These are phyloP conservation scores for Geoglossum cookeanum DNA, from an alignment of 2,329 filamentous ascomycete species.

Conservation along the genomic window DNA sequence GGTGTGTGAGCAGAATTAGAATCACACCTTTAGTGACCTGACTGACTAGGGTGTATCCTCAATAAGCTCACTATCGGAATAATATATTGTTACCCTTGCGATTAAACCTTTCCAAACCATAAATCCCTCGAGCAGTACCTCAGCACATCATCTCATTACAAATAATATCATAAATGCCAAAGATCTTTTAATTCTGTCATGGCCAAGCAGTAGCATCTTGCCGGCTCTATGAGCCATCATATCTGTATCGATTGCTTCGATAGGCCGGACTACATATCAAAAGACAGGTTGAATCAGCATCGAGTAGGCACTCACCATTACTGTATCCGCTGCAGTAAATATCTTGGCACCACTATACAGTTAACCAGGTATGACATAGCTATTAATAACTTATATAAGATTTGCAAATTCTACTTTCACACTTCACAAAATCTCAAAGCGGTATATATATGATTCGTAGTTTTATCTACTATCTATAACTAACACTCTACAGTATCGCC, in stretches of 20 bases:
- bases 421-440: neutral
- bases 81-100: neutral
- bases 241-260: neutral
- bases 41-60: neutral
- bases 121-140: constrained; percentile 1
- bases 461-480: no score
- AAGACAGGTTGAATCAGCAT: neutral
- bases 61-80: neutral
- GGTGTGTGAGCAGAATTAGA: neutral
- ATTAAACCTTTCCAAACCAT: neutral
- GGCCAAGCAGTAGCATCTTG: neutral
- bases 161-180: neutral
- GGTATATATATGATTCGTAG: neutral
- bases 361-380: neutral
- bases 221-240: neutral
- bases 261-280: neutral
- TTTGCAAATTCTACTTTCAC: neutral
- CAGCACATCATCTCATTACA: neutral
- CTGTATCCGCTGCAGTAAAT: neutral
- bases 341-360: neutral
- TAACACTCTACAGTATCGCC: no score
- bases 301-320: neutral
- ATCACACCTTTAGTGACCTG: neutral
- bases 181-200: neutral
- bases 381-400: neutral